Evolutionary conservation across 2,329 filamentous ascomycete species (phyloP).

Genomic region (Neonectria faginata): DNA sequence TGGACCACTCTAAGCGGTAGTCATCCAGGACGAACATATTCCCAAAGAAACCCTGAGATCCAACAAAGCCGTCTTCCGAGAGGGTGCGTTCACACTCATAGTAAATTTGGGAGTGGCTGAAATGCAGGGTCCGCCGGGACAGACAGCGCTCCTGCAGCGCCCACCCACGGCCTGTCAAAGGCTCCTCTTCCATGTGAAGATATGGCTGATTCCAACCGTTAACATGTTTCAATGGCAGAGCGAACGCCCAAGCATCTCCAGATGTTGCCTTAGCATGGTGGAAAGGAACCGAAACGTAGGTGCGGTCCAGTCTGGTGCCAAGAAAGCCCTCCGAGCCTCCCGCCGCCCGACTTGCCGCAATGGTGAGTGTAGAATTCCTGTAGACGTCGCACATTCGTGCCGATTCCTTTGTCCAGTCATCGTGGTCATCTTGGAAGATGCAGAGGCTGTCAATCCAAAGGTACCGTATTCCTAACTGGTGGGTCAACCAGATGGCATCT

Average conservation of each 20-base stretch:
- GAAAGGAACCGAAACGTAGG: not conserved
- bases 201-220: not conserved
- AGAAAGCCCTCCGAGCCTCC: slow-evolving; percentile 4
- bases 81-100: not conserved
- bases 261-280: not conserved
- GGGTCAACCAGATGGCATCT: slow-evolving; percentile 1
- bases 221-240: not conserved
- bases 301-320: not conserved
- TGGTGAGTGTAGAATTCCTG: slow-evolving; percentile 4
- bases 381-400: slow-evolving; percentile 8
- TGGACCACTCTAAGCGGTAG: not conserved
- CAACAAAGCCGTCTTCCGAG: not conserved
- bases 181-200: not conserved
- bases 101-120: not conserved
- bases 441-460: slow-evolving; percentile 14
- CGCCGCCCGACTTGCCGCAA: slow-evolving; percentile 7
- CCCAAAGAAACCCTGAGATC: not conserved
- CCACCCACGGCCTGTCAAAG: slow-evolving; percentile 1
- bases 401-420: slow-evolving; percentile 3
- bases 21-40: too few species aligned
- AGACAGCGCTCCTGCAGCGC: slow-evolving; percentile 1
- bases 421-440: slow-evolving; percentile 9
- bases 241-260: not conserved
- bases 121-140: not conserved
- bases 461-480: slow-evolving; percentile 5